Conservation (phyloP, 345 rosid genomes). For the Nasturtium officinale region DNA sequence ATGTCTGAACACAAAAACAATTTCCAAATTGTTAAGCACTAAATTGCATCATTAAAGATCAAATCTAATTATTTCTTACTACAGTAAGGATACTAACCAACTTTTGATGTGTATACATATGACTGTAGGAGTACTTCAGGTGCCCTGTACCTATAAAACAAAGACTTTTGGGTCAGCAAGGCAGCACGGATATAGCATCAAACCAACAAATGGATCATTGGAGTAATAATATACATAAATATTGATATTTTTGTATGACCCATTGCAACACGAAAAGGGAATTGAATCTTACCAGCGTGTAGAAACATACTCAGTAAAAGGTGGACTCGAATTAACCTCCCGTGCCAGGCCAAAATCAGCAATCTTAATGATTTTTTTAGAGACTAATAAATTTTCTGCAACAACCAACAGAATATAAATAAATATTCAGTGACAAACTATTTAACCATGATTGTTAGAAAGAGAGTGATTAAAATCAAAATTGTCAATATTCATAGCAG, state of each 20-base stretch:
- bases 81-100: constrained; percentile 69
- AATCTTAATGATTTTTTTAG: constrained; percentile 75
- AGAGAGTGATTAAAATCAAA: neutral
- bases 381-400: constrained; percentile 83
- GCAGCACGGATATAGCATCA: neutral
- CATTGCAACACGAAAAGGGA: constrained; percentile 2
- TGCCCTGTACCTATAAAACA: constrained; percentile 83
- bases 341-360: constrained; percentile 99
- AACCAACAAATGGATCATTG: neutral
- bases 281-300: constrained; percentile 79
- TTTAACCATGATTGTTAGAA: neutral
- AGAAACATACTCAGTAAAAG: constrained; percentile 89
- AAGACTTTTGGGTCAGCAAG: constrained; percentile 6
- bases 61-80: constrained; percentile 52
- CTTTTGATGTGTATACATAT: constrained; percentile 71
- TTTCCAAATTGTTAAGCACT: constrained; percentile 3
- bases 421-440: neutral
- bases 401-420: constrained; percentile 22
- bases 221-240: neutral
- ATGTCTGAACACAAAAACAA: constrained; percentile 55
- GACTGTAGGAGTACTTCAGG: constrained; percentile 98
- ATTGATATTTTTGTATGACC: constrained; percentile 1
- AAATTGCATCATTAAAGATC: neutral
- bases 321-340: constrained; percentile 86
- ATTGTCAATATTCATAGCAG: neutral